These are phyloP conservation scores for Carex cristatella DNA, from an alignment of 176 grass and related monocot genomes.

Conservation along the genomic window DNA sequence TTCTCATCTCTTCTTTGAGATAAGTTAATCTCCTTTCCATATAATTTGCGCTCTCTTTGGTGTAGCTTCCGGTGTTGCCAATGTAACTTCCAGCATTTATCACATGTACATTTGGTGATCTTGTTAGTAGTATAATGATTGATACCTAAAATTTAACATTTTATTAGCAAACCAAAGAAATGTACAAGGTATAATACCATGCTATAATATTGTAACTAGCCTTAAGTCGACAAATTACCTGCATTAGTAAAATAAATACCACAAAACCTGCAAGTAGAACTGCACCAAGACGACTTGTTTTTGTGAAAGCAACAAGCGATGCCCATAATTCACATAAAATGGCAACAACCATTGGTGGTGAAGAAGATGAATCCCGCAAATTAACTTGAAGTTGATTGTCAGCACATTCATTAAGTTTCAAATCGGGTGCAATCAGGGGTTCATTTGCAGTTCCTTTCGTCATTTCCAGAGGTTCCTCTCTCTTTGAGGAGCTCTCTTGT, in stretches of 20 bases:
- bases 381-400: conserved; percentile 35
- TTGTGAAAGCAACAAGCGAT: conserved; percentile 40
- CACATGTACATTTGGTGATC: conserved; percentile 63
- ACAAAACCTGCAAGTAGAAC: conserved; percentile 47
- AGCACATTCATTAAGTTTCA: conserved; percentile 24
- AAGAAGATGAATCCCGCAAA: conserved; percentile 29
- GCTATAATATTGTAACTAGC: background rate
- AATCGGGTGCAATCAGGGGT: conserved; percentile 23
- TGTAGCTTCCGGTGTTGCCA: conserved; percentile 26
- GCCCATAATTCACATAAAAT: conserved; percentile 50
- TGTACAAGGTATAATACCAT: background rate
- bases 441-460: background rate
- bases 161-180: background rate
- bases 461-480: conserved; percentile 36
- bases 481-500: conserved; percentile 21
- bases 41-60: conserved; percentile 53
- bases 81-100: conserved; percentile 33
- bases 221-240: conserved; percentile 39
- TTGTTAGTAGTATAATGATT: conserved; percentile 65
- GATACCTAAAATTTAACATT: conserved; percentile 45
- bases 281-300: conserved; percentile 37
- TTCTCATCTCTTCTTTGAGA: conserved; percentile 72
- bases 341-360: conserved; percentile 1
- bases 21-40: conserved; percentile 50
- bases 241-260: conserved; percentile 60